A percentile compares a stretch with the other conserved stretches of the same genome.
Evolutionary conservation across 1,139 yeast genomes (phyloP).

Genomic region (Pichia kudriavzevii): DNA sequence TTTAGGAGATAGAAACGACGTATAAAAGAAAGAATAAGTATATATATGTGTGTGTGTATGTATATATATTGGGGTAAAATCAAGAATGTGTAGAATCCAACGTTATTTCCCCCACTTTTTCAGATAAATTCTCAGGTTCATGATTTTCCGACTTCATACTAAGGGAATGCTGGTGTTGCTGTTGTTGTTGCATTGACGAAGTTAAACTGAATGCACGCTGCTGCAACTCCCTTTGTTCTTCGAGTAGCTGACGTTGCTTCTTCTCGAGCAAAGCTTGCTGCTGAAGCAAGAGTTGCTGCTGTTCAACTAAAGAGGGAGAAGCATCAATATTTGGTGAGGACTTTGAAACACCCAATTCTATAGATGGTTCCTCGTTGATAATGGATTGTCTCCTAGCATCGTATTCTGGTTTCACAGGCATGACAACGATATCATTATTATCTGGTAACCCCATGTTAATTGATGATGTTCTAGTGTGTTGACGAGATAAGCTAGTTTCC

Average conservation of each 20-base stretch:
- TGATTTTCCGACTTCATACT: slow-evolving; percentile 9
- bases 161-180: slow-evolving; percentile 9
- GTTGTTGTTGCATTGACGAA: slow-evolving; percentile 14
- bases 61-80: too few species aligned
- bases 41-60: too few species aligned
- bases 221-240: slow-evolving; percentile 16
- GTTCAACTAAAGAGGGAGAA: slow-evolving; percentile 11
- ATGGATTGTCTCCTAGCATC: neutral
- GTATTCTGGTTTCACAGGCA: slow-evolving; percentile 8
- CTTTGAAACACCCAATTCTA: slow-evolving; percentile 4
- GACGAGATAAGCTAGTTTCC: slow-evolving; percentile 4
- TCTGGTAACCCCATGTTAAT: slow-evolving; percentile 10
- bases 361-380: slow-evolving; percentile 8
- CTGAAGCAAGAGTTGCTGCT: slow-evolving; percentile 13
- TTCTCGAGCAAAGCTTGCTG: slow-evolving; percentile 17
- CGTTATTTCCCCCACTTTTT: slow-evolving; percentile 23
- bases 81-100: too few species aligned
- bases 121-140: slow-evolving; percentile 12
- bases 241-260: slow-evolving; percentile 14
- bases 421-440: slow-evolving; percentile 17
- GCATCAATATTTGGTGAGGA: too few species aligned
- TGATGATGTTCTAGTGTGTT: slow-evolving; percentile 8
- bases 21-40: too few species aligned
- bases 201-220: slow-evolving; percentile 17
- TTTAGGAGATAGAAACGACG: too few species aligned